Percentiles rank a stretch among this genome's conserved stretches.
Conservation (phyloP, 2,329 filamentous ascomycete genomes). For the Balansia obtecta region DNA sequence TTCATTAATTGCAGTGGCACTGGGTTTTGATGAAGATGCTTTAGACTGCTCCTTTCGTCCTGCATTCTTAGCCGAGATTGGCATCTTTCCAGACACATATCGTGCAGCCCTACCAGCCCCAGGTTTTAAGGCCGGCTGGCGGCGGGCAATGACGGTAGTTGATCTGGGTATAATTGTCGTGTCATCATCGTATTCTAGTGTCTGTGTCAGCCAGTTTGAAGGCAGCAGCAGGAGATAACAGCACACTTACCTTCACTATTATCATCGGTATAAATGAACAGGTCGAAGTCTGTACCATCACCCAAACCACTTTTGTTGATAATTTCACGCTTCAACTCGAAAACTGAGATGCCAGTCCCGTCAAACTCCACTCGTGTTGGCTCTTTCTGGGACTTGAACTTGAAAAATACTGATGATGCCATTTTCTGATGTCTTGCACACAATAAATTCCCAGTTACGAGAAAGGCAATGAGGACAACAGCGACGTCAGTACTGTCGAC, state of each 20-base stretch:
- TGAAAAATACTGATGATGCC: constrained; percentile 98
- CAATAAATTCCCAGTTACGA: constrained; percentile 14
- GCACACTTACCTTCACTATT: constrained; percentile 65
- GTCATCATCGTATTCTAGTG: constrained; percentile 86
- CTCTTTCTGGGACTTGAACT: constrained; percentile 98
- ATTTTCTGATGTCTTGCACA: constrained; percentile 38
- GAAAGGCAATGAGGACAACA: constrained; percentile 10
- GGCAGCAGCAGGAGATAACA: neutral
- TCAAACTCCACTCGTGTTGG: constrained; percentile 91
- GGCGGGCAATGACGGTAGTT: constrained; percentile 81
- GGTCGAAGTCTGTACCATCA: constrained; percentile 91
- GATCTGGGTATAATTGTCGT: constrained; percentile 94
- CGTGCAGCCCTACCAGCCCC: constrained; percentile 84
- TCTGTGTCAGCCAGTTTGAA: constrained; percentile 15
- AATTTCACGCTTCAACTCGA: constrained; percentile 97
- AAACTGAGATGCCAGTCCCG: constrained; percentile 93
- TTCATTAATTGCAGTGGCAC: constrained; percentile 45
- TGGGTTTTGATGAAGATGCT: constrained; percentile 39
- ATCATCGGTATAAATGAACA: constrained; percentile 88
- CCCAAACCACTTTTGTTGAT: constrained; percentile 88
- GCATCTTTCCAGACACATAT: constrained; percentile 95
- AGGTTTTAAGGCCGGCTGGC: constrained; percentile 70
- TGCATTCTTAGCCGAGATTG: constrained; percentile 71
- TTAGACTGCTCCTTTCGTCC: constrained; percentile 55
- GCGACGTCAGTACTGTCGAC: constrained; percentile 8